Evolutionary conservation across 1,284 basidiomycete genomes (phyloP).

Genomic region (Ustilago xerochloae): DNA sequence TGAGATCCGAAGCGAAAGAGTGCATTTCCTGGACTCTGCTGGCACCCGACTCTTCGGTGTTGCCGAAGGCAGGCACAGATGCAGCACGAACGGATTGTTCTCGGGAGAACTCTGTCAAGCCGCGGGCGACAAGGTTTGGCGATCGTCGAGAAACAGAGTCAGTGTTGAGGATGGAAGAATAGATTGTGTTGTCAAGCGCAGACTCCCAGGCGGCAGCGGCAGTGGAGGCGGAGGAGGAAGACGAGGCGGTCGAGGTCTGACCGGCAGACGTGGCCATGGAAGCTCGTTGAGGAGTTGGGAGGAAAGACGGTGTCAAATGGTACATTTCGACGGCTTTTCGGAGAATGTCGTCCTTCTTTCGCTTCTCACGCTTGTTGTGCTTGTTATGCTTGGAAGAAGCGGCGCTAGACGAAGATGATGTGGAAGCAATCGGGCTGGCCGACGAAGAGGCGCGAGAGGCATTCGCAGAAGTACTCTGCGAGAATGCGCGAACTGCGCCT

Average conservation of each 20-base stretch:
- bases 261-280: conserved; percentile 12
- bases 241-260: background rate
- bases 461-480: conserved; percentile 16
- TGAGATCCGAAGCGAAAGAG: conserved; percentile 42
- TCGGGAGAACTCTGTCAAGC: conserved; percentile 33
- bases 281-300: conserved; percentile 44
- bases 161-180: conserved; percentile 47
- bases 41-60: conserved; percentile 23
- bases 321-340: conserved; percentile 64
- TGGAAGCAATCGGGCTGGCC: conserved; percentile 30
- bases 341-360: conserved; percentile 50
- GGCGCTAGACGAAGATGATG: conserved; percentile 20
- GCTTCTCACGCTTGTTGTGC: conserved; percentile 27
- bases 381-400: conserved; percentile 14
- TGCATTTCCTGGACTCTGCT: conserved; percentile 21
- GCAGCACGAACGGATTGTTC: conserved; percentile 40
- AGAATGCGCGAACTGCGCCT: conserved; percentile 28
- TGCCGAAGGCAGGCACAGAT: conserved; percentile 39
- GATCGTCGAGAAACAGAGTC: conserved; percentile 30
- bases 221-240: conserved; percentile 7
- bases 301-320: conserved; percentile 62
- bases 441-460: conserved; percentile 25
- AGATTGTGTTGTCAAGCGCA: conserved; percentile 43
- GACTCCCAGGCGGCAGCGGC: conserved; percentile 25
- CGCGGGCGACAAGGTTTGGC: conserved; percentile 37